Conservation (phyloP, 2,329 filamentous ascomycete genomes). For the Zalaria obscura region DNA sequence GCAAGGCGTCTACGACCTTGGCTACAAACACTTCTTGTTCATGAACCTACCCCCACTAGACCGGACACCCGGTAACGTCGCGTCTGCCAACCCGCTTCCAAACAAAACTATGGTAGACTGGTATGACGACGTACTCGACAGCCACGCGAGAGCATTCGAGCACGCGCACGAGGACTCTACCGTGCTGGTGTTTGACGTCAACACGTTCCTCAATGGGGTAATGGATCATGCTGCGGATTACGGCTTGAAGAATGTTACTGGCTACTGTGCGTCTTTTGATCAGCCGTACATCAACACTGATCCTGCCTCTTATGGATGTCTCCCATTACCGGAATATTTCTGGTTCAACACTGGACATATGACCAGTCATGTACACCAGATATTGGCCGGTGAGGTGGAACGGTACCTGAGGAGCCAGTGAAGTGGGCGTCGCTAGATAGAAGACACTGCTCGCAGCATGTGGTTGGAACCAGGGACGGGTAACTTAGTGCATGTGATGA, state of each 20-base stretch:
- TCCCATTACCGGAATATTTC: constrained; percentile 29
- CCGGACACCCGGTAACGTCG: constrained; percentile 25
- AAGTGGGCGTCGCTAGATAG: background rate
- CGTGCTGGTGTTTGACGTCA: constrained; percentile 31
- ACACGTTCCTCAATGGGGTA: constrained; percentile 26
- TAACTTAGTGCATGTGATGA: no score
- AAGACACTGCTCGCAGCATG: no score
- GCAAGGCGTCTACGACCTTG: constrained; percentile 25
- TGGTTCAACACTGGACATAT: constrained; percentile 36
- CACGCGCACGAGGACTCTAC: constrained; percentile 17
- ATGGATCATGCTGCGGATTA: constrained; percentile 27
- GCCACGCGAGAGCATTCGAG: constrained; percentile 22
- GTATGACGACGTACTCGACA: constrained; percentile 28
- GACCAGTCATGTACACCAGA: constrained; percentile 26
- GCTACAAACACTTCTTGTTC: constrained; percentile 34
- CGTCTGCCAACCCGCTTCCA: constrained; percentile 21
- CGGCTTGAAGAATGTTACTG: constrained; percentile 32
- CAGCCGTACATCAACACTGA: constrained; percentile 30
- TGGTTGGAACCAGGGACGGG: no score
- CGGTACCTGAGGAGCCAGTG: constrained; percentile 6
- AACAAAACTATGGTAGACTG: constrained; percentile 31
- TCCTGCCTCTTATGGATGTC: constrained; percentile 31
- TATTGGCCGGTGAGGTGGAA: constrained; percentile 17
- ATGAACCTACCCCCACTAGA: constrained; percentile 39
- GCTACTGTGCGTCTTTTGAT: constrained; percentile 30